Conservation (phyloP, 306 rosid species). For the Glycine tomentella region DNA sequence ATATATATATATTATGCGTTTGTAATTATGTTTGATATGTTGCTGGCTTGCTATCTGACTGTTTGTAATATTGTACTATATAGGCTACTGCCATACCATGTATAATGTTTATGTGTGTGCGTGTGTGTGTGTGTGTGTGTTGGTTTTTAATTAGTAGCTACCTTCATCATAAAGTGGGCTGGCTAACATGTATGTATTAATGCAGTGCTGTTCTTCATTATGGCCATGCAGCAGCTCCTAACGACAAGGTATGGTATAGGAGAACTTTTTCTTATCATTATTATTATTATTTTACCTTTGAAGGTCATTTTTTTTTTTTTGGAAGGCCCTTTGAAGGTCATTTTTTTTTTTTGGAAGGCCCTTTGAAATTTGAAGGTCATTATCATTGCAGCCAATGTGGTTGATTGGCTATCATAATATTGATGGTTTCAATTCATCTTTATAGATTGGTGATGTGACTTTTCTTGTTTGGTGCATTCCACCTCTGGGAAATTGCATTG, state of each 20-base stretch:
- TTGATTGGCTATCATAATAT: conserved; percentile 22
- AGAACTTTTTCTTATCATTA: neutral
- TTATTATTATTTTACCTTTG: neutral
- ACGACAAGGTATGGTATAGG: conserved; percentile 69
- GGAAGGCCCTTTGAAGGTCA: neutral
- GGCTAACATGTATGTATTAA: conserved; percentile 45
- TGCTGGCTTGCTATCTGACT: neutral
- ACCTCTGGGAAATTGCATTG: conserved; percentile 4
- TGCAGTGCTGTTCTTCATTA: conserved; percentile 92
- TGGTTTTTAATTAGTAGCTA: conserved; percentile 10
- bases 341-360: neutral
- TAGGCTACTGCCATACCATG: neutral
- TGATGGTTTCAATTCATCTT: conserved; percentile 28
- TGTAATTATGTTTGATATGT: neutral
- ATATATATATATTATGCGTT: neutral
- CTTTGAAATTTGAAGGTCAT: neutral
- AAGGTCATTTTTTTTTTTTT: neutral
- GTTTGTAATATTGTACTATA: neutral
- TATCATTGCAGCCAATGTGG: conserved; percentile 21
- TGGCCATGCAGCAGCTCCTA: conserved; percentile 97
- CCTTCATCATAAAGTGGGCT: conserved; percentile 32
- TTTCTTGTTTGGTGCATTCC: conserved; percentile 33
- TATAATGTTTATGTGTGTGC: neutral
- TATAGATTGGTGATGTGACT: neutral
- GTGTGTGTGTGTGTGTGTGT: neutral